Evolutionary conservation across 2,329 filamentous ascomycete species (phyloP).

Genomic region (Aspergillus udagawae): DNA sequence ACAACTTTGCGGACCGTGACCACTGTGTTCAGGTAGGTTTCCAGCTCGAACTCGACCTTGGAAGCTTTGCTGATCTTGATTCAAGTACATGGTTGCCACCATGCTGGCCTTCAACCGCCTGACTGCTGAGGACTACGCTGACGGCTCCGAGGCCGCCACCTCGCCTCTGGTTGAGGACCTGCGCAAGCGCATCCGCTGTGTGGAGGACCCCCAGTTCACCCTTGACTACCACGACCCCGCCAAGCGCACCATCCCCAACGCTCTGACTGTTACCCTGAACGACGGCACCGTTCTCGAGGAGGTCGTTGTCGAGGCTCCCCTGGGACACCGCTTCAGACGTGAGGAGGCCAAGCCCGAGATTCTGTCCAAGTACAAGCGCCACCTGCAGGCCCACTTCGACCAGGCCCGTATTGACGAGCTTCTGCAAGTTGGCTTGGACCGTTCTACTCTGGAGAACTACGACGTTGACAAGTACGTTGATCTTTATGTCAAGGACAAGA

Average conservation of each 20-base stretch:
- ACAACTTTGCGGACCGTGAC: conserved; percentile 99
- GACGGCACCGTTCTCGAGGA: conserved; percentile 90
- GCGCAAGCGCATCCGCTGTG: conserved; percentile 88
- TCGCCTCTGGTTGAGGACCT: conserved; percentile 86
- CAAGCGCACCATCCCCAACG: conserved; percentile 96
- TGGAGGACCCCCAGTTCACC: conserved; percentile 94
- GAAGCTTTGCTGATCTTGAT: conserved; percentile 16
- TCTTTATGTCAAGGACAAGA: conserved; percentile 62
- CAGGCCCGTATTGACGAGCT: conserved; percentile 76
- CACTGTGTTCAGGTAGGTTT: conserved; percentile 80
- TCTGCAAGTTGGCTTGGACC: conserved; percentile 72
- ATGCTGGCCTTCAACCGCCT: conserved; percentile 96
- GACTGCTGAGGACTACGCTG: conserved; percentile 87
- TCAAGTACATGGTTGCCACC: conserved; percentile 85
- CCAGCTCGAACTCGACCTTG: not conserved
- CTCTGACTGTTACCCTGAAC: conserved; percentile 88
- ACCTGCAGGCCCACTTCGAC: conserved; percentile 78
- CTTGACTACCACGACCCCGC: conserved; percentile 90
- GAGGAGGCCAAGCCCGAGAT: conserved; percentile 99
- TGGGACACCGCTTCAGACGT: conserved; percentile 84
- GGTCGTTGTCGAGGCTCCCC: conserved; percentile 86
- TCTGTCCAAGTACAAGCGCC: conserved; percentile 89
- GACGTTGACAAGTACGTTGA: conserved; percentile 93
- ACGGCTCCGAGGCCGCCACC: conserved; percentile 86
- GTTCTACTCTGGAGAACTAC: conserved; percentile 70